Conservation (phyloP, 228 moss, liverwort and hornwort species). For the Sphagnum fallax region DNA sequence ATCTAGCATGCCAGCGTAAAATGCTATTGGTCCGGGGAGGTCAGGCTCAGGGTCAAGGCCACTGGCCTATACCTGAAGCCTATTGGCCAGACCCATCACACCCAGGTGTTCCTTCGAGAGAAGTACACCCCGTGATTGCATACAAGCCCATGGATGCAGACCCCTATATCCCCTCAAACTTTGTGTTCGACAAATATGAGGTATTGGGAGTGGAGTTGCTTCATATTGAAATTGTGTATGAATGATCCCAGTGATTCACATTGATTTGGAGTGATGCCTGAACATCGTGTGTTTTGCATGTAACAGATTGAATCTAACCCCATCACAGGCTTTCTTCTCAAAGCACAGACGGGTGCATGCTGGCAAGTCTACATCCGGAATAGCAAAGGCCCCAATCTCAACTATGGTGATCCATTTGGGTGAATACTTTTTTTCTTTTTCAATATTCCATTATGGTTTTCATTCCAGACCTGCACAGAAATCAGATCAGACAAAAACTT, state of each 20-base stretch:
- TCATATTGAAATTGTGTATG: background rate
- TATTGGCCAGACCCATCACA: conserved; percentile 92
- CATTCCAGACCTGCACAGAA: background rate
- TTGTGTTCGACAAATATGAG: conserved; percentile 93
- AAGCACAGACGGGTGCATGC: conserved; percentile 77
- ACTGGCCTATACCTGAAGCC: conserved; percentile 99
- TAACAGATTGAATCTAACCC: conserved; percentile 93
- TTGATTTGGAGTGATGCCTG: too few species aligned
- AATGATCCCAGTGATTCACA: background rate
- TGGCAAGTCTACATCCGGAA: conserved; percentile 95
- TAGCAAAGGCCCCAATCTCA: conserved; percentile 85
- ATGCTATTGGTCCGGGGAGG: conserved; percentile 88
- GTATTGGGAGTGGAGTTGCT: conserved; percentile 11
- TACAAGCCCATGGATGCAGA: conserved; percentile 97
- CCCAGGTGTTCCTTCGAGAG: conserved; percentile 68
- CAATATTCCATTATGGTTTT: background rate
- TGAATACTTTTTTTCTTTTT: conserved; percentile 13
- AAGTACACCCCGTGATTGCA: conserved; percentile 84
- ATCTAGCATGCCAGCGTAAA: conserved; percentile 84
- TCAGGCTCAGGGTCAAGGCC: conserved; percentile 80
- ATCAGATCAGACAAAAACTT: background rate
- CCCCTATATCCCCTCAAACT: conserved; percentile 81
- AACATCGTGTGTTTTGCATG: background rate
- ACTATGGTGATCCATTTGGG: conserved; percentile 98
- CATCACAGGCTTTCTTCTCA: conserved; percentile 72